phyloP scores from a whole-genome alignment of 306 rosid genomes.

The Medicago arabica region DNA sequence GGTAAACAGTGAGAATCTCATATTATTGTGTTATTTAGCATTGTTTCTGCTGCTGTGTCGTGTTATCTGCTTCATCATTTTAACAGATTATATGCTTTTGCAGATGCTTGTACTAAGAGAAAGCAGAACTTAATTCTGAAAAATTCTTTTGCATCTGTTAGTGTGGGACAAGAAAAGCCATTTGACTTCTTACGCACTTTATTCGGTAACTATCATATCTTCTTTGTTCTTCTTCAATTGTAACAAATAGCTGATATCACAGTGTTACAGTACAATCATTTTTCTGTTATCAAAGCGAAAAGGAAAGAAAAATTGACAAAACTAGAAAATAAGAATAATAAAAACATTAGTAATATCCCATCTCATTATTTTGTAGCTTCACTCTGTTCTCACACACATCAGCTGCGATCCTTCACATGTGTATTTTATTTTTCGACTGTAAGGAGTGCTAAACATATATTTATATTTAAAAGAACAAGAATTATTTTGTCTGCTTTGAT shows the following conservation, averaged over 20 bases:
- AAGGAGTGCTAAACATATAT: background rate
- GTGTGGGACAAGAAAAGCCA: constrained; percentile 71
- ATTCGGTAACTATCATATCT: constrained; percentile 60
- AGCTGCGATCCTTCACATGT: background rate
- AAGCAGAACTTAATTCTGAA: constrained; percentile 47
- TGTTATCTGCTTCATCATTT: constrained; percentile 40
- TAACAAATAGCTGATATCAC: constrained; percentile 6
- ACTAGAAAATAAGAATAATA: too few relatives aligned
- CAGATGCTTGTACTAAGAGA: constrained; percentile 65
- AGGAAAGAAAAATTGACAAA: too few relatives aligned
- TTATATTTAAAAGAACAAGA: background rate
- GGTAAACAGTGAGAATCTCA: constrained; percentile 21
- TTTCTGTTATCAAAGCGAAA: too few relatives aligned
- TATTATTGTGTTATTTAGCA: constrained; percentile 21
- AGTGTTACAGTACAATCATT: background rate
- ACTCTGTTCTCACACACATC: background rate
- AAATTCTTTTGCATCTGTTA: constrained; percentile 78
- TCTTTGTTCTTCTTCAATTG: constrained; percentile 11
- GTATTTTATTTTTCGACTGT: too few relatives aligned
- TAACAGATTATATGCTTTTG: constrained; percentile 52
- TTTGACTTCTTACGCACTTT: constrained; percentile 86
- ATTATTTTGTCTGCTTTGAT: constrained; percentile 14
- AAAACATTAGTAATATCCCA: too few relatives aligned
- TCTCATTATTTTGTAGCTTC: background rate
- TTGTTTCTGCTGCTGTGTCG: constrained; percentile 35